Base-by-base conservation (phyloP, 1,284 basidiomycete species). In the Tilletia indica region DNA sequence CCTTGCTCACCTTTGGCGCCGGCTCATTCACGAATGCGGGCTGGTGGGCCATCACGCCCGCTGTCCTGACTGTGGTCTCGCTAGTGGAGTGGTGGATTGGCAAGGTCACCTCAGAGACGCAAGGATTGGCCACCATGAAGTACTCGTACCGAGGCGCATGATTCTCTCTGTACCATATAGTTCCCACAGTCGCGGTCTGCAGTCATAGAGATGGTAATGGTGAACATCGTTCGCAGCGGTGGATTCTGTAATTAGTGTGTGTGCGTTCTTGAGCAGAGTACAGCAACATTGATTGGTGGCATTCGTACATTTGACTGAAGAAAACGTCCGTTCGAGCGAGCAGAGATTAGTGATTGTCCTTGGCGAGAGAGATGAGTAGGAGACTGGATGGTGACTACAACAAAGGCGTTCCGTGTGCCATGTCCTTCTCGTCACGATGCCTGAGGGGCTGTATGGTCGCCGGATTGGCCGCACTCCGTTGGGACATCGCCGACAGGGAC, bases 91-190 rank as follows among this genome's bases (percentile, higher is more conserved):
- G 73, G 16, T 73, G 71, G 73, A 83, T 84, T 36, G 68, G 72
- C 47, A 76, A 76, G 49, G 73, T 73, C 9, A 80, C 83, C 61
- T 77, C 74, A 21, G 73, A 80, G 4, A 54, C 80, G 51, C 31
- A 78, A 47, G 80, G 82, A 5, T 71, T 84, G 19, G 72, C 74
- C 39, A 77, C 76, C 8, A 61, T 82, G 36, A 79, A 78, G 73
- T 84, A 84, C 73, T 72, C 76, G 68, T 82, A 82, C 71, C 82
- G 82, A 68, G 77, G 79, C 25, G 82, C 82, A 1, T 83, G 71
- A 68, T 45, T 8, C 9, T 14, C 6, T 9, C 6, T 45, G 9
- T 8, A 14, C 42, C 42, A 54, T 19, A 54, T 54, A 19, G 12
- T 19, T 54, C 51, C 51, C 8, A 2, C 8, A 54, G 19, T 12